Evolutionary conservation across 257 asterid genomes (phyloP), one percentile per base, ranked within the genome.

Genomic region (Jasminum sambac): DNA sequence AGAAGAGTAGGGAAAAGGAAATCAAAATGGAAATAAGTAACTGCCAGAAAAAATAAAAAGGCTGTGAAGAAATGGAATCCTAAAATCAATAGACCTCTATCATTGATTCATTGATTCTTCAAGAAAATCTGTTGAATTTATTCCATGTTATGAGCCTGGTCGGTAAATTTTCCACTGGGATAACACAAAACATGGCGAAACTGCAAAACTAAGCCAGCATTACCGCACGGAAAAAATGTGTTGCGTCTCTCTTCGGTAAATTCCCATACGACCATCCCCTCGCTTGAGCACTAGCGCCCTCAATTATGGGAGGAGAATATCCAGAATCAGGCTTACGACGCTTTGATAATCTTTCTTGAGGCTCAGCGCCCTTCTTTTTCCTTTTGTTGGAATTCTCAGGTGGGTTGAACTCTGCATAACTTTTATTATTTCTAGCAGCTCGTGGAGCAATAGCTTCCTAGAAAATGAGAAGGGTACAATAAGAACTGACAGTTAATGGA

Each of bases 381-480:
- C 98, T 87, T 79, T 87, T 95, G 73, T 78, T 88, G 77, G 75
- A 43, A 75, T 78, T 86, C 75, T 84, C 96, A 7, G 81, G 81
- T 37, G 96, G 97, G 55, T 85, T 25, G 67, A 85, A 83, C 89
- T 95, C 99, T 6, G 97, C 96, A 70, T 95, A 95, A 82, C 96
- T 92, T 81, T 81, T 91, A 58, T 75, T 87, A 84, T 90, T 91
- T 50, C 99, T 81, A 60, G 99, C 99, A 78, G 99, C 95, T 75
- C 98, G 95, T 61, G 99, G 99, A 84, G 86, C 99, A 70, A 91
- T 79, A 81, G 90, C 85, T 73, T 91, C 96, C 99, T 95, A 77
- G 72, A 59, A 69, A 40, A 76, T 17, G 58, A 61, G 55, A 70
- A 55, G 64, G 59, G 58, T 14, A 72, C 12, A 68, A 73, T 61